Percentiles rank a stretch among this genome's conserved stretches.
Conservation (phyloP, 495 filamentous ascomycete species). For the Gamarada debralockiae region DNA sequence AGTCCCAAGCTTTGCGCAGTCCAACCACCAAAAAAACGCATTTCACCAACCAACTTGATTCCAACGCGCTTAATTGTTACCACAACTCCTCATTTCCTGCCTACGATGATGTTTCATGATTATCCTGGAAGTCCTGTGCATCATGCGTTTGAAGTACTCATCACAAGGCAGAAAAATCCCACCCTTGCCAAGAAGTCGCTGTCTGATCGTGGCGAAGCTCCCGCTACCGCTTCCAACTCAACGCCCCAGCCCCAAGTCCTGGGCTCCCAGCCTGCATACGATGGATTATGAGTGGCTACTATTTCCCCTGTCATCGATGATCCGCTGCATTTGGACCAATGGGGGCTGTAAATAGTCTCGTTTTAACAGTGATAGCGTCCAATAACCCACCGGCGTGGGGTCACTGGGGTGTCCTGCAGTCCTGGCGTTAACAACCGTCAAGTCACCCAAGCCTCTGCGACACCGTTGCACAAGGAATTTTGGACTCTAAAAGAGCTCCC, state of each 20-base stretch:
- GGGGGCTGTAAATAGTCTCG: not conserved
- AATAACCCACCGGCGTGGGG: not conserved
- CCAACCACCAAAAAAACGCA: no score
- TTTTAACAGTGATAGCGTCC: not conserved
- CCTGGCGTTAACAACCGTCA: not conserved
- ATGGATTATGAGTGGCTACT: constrained; percentile 5
- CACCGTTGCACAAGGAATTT: not conserved
- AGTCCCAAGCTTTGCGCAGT: no score
- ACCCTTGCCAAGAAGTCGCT: no score
- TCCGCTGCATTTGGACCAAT: constrained; percentile 4
- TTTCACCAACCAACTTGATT: no score
- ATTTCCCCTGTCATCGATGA: not conserved
- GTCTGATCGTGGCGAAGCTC: constrained; percentile 11
- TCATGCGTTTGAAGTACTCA: no score
- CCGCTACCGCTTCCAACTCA: not conserved
- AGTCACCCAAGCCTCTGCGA: constrained; percentile 11
- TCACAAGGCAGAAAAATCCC: no score
- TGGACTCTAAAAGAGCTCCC: constrained; percentile 5
- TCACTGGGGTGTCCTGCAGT: not conserved
- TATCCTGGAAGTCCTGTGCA: no score
- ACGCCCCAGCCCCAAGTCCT: constrained; percentile 9
- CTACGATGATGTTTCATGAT: no score
- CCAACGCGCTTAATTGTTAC: no score
- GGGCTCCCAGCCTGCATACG: constrained; percentile 6
- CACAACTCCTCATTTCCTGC: no score